Base-by-base conservation (phyloP, 768 basidiomycete genomes). In the Panellus pusillus region DNA sequence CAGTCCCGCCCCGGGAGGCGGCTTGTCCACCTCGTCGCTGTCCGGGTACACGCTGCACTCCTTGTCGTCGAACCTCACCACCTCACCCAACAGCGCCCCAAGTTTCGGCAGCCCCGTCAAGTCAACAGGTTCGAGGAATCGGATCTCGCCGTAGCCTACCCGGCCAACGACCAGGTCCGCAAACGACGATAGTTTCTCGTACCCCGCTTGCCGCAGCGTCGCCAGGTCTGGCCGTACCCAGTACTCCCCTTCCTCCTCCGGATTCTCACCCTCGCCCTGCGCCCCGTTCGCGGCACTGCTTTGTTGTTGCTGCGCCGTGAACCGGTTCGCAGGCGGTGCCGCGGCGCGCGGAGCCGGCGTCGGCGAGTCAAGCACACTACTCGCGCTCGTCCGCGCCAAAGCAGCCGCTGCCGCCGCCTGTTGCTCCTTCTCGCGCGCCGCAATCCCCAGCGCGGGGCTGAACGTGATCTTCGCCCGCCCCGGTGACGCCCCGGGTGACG, bases 1-100 rank as follows among this genome's bases (percentile, higher is more conserved):
- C 50, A 99, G 75, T 35, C 97, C 97, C 18, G 84, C 76, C 14
- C 94, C 93, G 18, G 84, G 79, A 9, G 83, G 78, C 0, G 93
- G 92, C 70, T 95, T 95, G 63, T 90, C 86, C 42, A 79, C 81
- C n/a, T 90, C 86, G 47, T 89, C 86, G 53, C 83, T 84, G 56
- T 96, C 94, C 1, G 93, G 92, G 69, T 99, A 98, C 35, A 98
- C 94, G 44, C 84, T 88, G 65, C 92, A 91, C 68, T 95, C 93
- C 76, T 90, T 91, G 68, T 93, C 87, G 55, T 91, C 87, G 67
- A 99, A 95, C 42, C 87, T 79, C 20, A 98, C 82, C 54, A 93
- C 80, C 52, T 86, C 84, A n/a, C 94, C 96, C 5, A 93, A 77
- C 29, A 99, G 81, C 36, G 87, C 84, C 7, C 84, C 82, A 36